Evolutionary conservation across 129 eudicot species (phyloP).

Genomic region (Artemisia tridentata): DNA sequence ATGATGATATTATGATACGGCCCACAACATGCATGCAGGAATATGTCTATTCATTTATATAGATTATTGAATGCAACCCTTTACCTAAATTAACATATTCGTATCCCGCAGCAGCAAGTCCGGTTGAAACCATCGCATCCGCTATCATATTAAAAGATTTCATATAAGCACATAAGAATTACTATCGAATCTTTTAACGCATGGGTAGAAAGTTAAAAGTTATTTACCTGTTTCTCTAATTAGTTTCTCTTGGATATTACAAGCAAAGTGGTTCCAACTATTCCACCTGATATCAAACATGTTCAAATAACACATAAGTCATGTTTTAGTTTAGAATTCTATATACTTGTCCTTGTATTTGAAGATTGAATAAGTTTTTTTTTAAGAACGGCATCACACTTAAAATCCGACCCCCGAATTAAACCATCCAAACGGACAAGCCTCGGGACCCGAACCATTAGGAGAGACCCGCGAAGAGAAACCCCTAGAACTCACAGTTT

Average conservation of each 20-base stretch:
- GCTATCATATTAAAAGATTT: constrained; percentile 34
- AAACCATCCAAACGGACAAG: too few species aligned
- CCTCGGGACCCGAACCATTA: too few species aligned
- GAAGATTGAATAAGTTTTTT: too few species aligned
- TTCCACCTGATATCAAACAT: constrained; percentile 65
- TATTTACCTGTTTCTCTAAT: constrained; percentile 68
- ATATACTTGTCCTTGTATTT: too few species aligned
- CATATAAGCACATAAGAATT: not conserved
- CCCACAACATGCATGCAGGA: constrained; percentile 28
- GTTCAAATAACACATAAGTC: too few species aligned
- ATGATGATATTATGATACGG: not conserved
- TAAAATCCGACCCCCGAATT: too few species aligned
- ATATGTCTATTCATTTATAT: constrained; percentile 12
- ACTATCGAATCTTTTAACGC: too few species aligned
- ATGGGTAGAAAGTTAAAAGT: not conserved
- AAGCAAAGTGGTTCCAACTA: constrained; percentile 89
- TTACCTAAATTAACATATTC: constrained; percentile 70
- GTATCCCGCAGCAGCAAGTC: constrained; percentile 78
- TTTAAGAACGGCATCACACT: too few species aligned
- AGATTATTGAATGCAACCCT: not conserved
- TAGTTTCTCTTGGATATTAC: constrained; percentile 62
- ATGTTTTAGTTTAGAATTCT: too few species aligned
- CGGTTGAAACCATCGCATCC: constrained; percentile 79
- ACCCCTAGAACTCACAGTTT: too few species aligned
- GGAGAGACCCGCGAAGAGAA: too few species aligned